phyloP scores from a whole-genome alignment of 2,329 filamentous ascomycete species.

The Daldinia sp. region DNA sequence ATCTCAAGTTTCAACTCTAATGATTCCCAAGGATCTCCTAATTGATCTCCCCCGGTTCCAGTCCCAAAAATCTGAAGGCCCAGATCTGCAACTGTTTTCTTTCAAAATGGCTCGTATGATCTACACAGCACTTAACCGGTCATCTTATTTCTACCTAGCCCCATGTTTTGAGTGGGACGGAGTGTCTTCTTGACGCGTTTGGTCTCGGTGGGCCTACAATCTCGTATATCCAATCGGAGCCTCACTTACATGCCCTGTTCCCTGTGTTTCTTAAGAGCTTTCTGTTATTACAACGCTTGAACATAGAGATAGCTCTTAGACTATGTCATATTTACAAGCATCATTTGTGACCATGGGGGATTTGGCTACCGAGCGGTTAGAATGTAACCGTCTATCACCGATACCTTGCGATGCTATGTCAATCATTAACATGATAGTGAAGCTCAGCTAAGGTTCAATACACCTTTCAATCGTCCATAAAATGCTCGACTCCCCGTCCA shows the following conservation, averaged over 20 bases:
- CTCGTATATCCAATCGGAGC: slow-evolving; percentile 30
- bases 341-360: slow-evolving; percentile 9
- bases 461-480: slow-evolving; percentile 35
- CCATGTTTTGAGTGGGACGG: slow-evolving; percentile 40
- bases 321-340: slow-evolving; percentile 25
- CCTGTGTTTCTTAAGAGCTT: slow-evolving; percentile 32
- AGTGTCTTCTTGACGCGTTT: slow-evolving; percentile 34
- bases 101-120: slow-evolving; percentile 44
- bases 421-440: slow-evolving; percentile 25
- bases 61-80: slow-evolving; percentile 36
- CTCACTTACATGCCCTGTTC: slow-evolving; percentile 25
- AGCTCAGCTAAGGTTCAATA: slow-evolving; percentile 23
- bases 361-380: slow-evolving; percentile 19
- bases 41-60: slow-evolving; percentile 39
- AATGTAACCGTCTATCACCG: slow-evolving; percentile 27
- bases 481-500: slow-evolving; percentile 37
- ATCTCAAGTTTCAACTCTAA: slow-evolving; percentile 39
- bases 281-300: slow-evolving; percentile 21
- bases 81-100: slow-evolving; percentile 32
- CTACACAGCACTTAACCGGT: slow-evolving; percentile 29
- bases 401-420: slow-evolving; percentile 31
- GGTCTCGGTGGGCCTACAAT: slow-evolving; percentile 35
- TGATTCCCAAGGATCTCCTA: slow-evolving; percentile 42
- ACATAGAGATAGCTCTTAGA: slow-evolving; percentile 5
- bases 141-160: slow-evolving; percentile 41